Conservation (phyloP, 2,329 filamentous ascomycete genomes). For the Phyllosticta citriasiana region DNA sequence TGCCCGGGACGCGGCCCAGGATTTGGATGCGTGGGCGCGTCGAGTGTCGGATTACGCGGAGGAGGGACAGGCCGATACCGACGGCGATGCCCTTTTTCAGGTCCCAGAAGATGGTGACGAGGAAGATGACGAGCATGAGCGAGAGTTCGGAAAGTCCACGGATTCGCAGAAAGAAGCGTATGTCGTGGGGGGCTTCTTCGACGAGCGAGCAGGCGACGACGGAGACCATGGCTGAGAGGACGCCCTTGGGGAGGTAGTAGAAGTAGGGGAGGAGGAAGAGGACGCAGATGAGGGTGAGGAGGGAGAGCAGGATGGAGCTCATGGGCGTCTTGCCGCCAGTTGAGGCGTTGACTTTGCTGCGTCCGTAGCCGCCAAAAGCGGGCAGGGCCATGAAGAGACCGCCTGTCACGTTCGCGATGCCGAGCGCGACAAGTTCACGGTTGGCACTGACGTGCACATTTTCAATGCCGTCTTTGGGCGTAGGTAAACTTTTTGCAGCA, state of each 20-base stretch:
- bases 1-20: conserved; percentile 76
- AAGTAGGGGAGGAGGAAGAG: conserved; percentile 81
- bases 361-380: conserved; percentile 89
- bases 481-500: conserved; percentile 72
- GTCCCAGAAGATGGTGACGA: conserved; percentile 90
- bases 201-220: conserved; percentile 91
- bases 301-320: conserved; percentile 77
- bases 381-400: conserved; percentile 88
- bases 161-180: conserved; percentile 80
- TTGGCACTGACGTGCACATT: conserved; percentile 82
- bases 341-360: conserved; percentile 88
- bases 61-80: conserved; percentile 79
- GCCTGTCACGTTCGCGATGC: conserved; percentile 81
- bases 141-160: conserved; percentile 75
- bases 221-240: conserved; percentile 86
- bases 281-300: conserved; percentile 74
- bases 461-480: conserved; percentile 47
- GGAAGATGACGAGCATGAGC: conserved; percentile 83
- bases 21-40: conserved; percentile 95
- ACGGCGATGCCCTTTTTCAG: conserved; percentile 88
- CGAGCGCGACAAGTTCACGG: conserved; percentile 83
- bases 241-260: conserved; percentile 93
- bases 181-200: conserved; percentile 88
- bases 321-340: conserved; percentile 90
- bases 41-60: conserved; percentile 81